Evolutionary conservation across 1,284 basidiomycete genomes (phyloP), one percentile per base, ranked within the genome.

Genomic region (Mycena citricolor): DNA sequence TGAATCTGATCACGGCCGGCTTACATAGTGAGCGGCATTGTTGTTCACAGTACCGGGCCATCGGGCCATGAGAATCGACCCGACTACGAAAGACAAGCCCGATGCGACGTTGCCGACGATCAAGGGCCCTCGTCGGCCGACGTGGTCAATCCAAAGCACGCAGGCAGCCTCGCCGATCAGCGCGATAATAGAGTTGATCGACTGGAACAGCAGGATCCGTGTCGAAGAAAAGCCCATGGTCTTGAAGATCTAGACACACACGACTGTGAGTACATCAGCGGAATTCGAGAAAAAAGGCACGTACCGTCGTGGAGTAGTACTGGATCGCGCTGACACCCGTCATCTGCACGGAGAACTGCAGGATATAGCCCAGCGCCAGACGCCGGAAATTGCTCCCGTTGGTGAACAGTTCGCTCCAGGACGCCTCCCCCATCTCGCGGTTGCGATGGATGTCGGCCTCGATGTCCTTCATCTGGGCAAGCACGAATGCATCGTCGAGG

Each of bases 111-210:
- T 83, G 4, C 76, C 77, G 39, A 70, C 61, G 44, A 83, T 76
- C 49, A 83, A 62, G 2, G 79, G 78, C 39, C 60, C 54, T 39
- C 79, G 65, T 16, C 80, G 65, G 11, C 80, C 79, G 3, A 75
- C 70, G 34, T 66, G 67, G 57, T 83, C 81, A 33, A 83, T 68
- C 67, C 74, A 79, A 32, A 79, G 57, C 20, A 82, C 65, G 56
- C 79, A 81, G 32, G 71, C 67, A 2, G 66, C 71, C 52, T 82
- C 74, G 6, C 77, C 80, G 36, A 79, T 66, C 25, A 83, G 66
- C 4, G 77, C 79, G 44, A 81, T 74, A 44, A 82, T 65, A 34
- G 72, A 76, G 64, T 81, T 81, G 59, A 81, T 76, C 6, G 71
- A 74, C 60, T 82, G 79, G 59, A 83, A 75, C 20, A 81, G 66